Evolutionary conservation across 2,329 filamentous ascomycete genomes (phyloP).

Genomic region (Lachnellula subtilissima): DNA sequence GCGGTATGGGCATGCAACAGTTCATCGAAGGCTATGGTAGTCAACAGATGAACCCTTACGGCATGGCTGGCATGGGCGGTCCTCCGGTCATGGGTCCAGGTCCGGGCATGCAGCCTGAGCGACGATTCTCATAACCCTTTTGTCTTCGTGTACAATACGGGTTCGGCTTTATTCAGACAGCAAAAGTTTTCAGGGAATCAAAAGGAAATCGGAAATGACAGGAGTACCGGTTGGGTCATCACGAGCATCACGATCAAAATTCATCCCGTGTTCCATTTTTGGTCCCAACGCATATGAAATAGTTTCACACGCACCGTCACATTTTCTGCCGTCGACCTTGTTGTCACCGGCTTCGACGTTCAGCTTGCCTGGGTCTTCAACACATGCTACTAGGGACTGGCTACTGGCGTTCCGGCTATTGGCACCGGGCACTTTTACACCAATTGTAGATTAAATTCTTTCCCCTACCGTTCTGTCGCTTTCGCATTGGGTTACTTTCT

Average conservation of each 20-base stretch:
- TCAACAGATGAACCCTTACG: constrained; percentile 26
- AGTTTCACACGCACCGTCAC: too few relatives aligned
- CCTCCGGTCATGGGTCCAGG: constrained; percentile 21
- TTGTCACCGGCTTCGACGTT: too few relatives aligned
- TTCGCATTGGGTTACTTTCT: background rate
- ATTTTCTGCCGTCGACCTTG: too few relatives aligned
- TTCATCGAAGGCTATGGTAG: constrained; percentile 20
- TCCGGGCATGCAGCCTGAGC: constrained; percentile 10
- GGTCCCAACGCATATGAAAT: background rate
- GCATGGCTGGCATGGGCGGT: constrained; percentile 18
- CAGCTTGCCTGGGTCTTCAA: too few relatives aligned
- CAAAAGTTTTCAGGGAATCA: background rate
- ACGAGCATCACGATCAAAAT: background rate
- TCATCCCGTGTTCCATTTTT: background rate
- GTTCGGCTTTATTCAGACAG: background rate
- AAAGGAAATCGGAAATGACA: background rate
- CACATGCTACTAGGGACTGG: too few relatives aligned
- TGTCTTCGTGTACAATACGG: constrained; percentile 4
- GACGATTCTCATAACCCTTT: constrained; percentile 19
- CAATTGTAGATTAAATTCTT: background rate
- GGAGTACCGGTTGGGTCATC: background rate
- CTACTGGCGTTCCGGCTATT: background rate
- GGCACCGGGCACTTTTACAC: background rate
- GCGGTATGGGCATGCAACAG: constrained; percentile 42
- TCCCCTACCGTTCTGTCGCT: background rate